Conservation (phyloP, 2,329 filamentous ascomycete genomes). For the Ascocoryne sarcoides region DNA sequence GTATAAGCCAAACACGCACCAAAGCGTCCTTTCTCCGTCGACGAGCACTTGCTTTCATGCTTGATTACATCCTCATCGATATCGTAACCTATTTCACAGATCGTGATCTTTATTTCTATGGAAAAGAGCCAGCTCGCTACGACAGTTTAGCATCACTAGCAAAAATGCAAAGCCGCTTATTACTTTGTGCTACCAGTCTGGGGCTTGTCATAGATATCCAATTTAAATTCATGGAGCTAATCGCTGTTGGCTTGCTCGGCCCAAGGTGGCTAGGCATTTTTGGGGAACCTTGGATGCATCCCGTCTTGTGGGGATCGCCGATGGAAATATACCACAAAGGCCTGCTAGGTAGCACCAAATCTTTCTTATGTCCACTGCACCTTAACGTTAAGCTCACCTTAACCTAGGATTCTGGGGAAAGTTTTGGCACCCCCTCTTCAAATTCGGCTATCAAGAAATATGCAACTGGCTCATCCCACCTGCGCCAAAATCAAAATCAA, state of each 20-base stretch:
- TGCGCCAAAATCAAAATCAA: not conserved
- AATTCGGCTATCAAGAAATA: slow-evolving; percentile 1
- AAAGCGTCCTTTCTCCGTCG: not conserved
- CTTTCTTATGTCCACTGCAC: no score
- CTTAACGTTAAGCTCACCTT: not conserved
- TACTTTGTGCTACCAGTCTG: not conserved
- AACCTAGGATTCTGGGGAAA: slow-evolving; percentile 5
- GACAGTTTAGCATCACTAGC: not conserved
- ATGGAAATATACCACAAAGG: slow-evolving; percentile 2
- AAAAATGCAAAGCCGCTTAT: not conserved
- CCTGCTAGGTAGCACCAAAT: slow-evolving; percentile 4
- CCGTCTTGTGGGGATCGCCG: slow-evolving; percentile 5
- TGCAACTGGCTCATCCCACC: slow-evolving; percentile 1
- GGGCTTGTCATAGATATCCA: slow-evolving; percentile 5
- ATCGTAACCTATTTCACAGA: slow-evolving; percentile 1
- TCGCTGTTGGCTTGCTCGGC: slow-evolving; percentile 1
- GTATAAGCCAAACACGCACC: not conserved
- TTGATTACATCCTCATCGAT: slow-evolving; percentile 2
- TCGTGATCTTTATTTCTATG: slow-evolving; percentile 2
- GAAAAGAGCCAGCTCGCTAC: not conserved
- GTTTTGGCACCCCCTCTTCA: slow-evolving; percentile 9
- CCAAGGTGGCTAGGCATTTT: slow-evolving; percentile 1
- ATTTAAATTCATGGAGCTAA: not conserved
- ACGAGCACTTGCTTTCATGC: not conserved
- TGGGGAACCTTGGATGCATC: slow-evolving; percentile 7